phyloP scores from a whole-genome alignment of 1,284 basidiomycete species.

The Ceratobasidium sp. region DNA sequence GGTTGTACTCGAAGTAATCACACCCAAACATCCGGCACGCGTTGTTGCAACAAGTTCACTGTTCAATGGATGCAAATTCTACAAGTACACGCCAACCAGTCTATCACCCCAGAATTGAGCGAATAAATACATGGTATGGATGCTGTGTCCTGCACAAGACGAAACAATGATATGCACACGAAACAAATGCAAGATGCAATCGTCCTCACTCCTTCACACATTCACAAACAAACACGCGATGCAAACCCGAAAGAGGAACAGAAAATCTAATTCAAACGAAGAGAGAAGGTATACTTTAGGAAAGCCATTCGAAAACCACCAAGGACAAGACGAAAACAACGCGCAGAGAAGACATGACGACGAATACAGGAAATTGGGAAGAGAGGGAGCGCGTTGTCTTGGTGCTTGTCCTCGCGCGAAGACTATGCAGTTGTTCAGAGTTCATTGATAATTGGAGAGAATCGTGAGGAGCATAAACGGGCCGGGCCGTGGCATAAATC shows the following conservation, averaged over 20 bases:
- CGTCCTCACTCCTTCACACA: too few species aligned
- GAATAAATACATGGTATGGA: too few species aligned
- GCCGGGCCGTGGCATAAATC: background rate
- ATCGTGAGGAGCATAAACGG: background rate
- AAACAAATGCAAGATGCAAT: too few species aligned
- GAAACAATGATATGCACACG: too few species aligned
- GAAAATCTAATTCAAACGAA: background rate
- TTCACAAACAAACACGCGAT: too few species aligned
- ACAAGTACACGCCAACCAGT: too few species aligned
- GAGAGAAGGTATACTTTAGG: conserved; percentile 1
- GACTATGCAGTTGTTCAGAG: background rate
- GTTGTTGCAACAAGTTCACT: too few species aligned
- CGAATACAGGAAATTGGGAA: background rate
- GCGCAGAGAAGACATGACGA: background rate
- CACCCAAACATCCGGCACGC: too few species aligned
- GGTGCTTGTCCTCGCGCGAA: conserved; percentile 5
- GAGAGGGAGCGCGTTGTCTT: background rate
- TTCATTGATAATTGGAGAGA: background rate
- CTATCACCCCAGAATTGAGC: too few species aligned
- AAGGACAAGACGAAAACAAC: background rate
- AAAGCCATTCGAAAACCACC: background rate
- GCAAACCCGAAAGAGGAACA: background rate
- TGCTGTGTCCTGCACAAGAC: too few species aligned
- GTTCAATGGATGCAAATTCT: too few species aligned
- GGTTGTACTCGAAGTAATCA: too few species aligned